Evolutionary conservation across 257 asterid genomes (phyloP).

Genomic region (Solanum virginianum): DNA sequence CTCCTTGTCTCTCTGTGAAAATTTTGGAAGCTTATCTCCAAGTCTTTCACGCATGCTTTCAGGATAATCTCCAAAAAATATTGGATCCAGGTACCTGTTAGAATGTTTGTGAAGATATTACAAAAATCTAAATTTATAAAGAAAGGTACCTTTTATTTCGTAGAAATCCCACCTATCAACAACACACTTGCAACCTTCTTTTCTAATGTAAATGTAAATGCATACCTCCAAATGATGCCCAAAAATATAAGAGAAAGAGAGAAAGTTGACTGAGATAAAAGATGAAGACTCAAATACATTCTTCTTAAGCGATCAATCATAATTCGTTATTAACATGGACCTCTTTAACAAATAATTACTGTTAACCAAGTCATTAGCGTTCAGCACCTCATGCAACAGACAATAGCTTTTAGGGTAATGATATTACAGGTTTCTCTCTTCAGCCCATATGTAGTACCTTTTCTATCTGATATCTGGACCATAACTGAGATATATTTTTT

Average conservation of each 20-base stretch:
- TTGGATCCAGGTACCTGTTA: conserved; percentile 45
- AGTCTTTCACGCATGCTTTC: conserved; percentile 35
- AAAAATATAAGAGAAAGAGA: not conserved
- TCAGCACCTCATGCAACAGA: not conserved
- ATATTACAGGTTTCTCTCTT: not conserved
- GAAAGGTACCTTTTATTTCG: not conserved
- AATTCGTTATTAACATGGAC: not conserved
- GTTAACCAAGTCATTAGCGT: not conserved
- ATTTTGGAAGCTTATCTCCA: conserved; percentile 35
- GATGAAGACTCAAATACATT: not conserved
- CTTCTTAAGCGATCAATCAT: not conserved
- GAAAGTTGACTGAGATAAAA: not conserved
- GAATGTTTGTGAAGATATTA: not conserved
- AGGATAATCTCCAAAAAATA: conserved; percentile 39
- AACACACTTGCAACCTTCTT: not conserved
- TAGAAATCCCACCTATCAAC: not conserved
- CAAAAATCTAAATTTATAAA: not conserved
- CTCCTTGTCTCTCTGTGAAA: conserved; percentile 29
- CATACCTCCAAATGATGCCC: not conserved
- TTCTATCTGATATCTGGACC: not conserved
- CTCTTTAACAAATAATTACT: not conserved
- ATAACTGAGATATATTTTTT: not conserved
- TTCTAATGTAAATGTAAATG: not conserved
- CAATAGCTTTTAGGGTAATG: not conserved
- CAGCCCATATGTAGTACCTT: not conserved